Evolutionary conservation across 2,329 filamentous ascomycete species (phyloP), one percentile per base, ranked within the genome.

Genomic region (Lecanicillium sp.): DNA sequence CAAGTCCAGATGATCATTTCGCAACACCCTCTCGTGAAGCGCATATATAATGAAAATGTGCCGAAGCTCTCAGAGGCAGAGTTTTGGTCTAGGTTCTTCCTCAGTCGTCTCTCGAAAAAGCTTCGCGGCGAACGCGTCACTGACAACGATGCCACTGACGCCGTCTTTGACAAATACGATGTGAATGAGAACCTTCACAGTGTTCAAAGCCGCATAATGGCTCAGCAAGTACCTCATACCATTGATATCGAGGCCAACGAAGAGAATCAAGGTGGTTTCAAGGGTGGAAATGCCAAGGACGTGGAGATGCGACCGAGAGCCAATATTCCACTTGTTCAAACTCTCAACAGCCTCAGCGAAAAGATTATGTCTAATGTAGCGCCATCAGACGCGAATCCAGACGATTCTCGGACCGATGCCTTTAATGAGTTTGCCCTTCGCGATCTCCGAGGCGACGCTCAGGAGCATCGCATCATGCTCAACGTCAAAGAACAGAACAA

Each of bases 31-130:
- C 70, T 98, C 1, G 83, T 98, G 43, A 85, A 86, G 56, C 78
- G 80, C 15, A 85, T 94, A 6, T 96, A 95, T 60, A 87, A 96
- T 54, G 89, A 95, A 55, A 87, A 89, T 48, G 88, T 95, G 0
- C 88, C 86, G 5, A 85, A 83, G 43, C 62, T 94, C 29, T 78
- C 73, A 18, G 85, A 94, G 52, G 71, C 72, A 40, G 79, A 86
- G 35, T 98, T 98, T 56, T 98, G 90, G 89, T 84, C 84, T 5
- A 76, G 86, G 12, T 98, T 98, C 63, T 96, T 98, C 58, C 78
- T 89, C 44, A 95, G 87, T 59, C 78, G 85, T 41, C 67, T 98
- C 8, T 87, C 88, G 48, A 95, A 95, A 63, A 90, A 88, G 55
- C 67, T 98, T 40, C 85, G 89, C 41, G 92, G 94, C 28, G 88